These are phyloP conservation scores for Knufia fluminis DNA, from an alignment of 2,329 filamentous ascomycete genomes.

Conservation along the genomic window DNA sequence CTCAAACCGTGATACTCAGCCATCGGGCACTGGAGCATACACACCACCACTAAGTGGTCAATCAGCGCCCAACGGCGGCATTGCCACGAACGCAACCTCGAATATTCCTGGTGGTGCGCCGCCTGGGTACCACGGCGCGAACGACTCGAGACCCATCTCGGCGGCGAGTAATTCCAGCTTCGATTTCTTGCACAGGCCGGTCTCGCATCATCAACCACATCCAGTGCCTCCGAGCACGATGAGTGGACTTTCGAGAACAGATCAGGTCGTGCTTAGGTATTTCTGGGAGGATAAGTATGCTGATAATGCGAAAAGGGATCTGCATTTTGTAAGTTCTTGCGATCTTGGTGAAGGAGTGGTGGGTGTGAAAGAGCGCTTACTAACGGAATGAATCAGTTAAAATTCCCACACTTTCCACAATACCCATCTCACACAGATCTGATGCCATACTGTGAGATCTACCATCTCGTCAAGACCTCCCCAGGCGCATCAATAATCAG, in stretches of 20 bases:
- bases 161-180: conserved; percentile 18
- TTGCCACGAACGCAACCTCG: background rate
- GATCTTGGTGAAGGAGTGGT: background rate
- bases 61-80: conserved; percentile 3
- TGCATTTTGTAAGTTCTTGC: conserved; percentile 19
- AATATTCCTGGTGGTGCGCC: background rate
- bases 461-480: conserved; percentile 22
- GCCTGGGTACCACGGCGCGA: background rate
- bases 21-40: background rate
- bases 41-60: background rate
- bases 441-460: conserved; percentile 22
- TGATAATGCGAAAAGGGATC: conserved; percentile 20
- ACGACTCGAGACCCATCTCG: conserved; percentile 18
- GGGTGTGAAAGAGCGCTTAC: background rate
- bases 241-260: conserved; percentile 19
- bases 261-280: conserved; percentile 21
- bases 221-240: conserved; percentile 11
- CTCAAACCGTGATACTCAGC: background rate
- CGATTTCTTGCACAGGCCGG: conserved; percentile 20
- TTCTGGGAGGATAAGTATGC: conserved; percentile 23
- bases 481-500: conserved; percentile 22
- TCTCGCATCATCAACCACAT: conserved; percentile 5
- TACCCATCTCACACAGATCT: conserved; percentile 18
- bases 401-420: conserved; percentile 21
- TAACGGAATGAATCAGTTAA: conserved; percentile 13